These are phyloP conservation scores for Candida sakaeoensis DNA, from an alignment of 805 yeast genomes.

Conservation along the genomic window DNA sequence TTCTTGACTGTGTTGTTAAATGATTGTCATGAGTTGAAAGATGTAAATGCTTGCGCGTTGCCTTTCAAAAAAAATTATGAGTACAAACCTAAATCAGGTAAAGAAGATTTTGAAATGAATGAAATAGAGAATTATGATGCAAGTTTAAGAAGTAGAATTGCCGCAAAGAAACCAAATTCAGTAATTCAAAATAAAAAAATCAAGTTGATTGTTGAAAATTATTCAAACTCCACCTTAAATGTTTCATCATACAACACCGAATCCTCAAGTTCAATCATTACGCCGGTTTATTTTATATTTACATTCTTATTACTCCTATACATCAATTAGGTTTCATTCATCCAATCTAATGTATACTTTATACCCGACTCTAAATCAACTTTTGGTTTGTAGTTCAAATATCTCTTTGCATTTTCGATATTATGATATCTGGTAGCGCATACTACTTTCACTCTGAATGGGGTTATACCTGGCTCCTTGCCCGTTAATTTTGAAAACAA, in stretches of 20 bases:
- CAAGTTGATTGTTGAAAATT: slow-evolving; percentile 12
- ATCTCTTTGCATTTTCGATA: slow-evolving; percentile 75
- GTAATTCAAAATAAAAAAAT: slow-evolving; percentile 14
- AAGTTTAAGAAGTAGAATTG: slow-evolving; percentile 1
- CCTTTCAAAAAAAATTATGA: slow-evolving; percentile 45
- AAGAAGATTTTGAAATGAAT: slow-evolving; percentile 6
- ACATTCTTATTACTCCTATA: slow-evolving; percentile 2
- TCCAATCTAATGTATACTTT: slow-evolving; percentile 76
- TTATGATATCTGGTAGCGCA: slow-evolving; percentile 94
- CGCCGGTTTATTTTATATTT: neutral
- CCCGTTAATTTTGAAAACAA: slow-evolving; percentile 65
- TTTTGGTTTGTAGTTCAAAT: slow-evolving; percentile 76
- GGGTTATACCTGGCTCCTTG: slow-evolving; percentile 91
- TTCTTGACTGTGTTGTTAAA: slow-evolving; percentile 42
- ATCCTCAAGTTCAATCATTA: slow-evolving; percentile 1
- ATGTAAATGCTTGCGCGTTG: slow-evolving; percentile 48
- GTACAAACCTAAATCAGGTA: slow-evolving; percentile 19
- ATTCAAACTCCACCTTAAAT: slow-evolving; percentile 1
- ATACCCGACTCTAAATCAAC: slow-evolving; percentile 81
- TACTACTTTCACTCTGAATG: slow-evolving; percentile 88
- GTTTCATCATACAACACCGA: neutral
- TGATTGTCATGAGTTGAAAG: slow-evolving; percentile 45
- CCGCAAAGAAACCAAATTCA: neutral
- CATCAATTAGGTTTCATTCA: slow-evolving; percentile 54
- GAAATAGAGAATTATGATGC: slow-evolving; percentile 3